Percentiles rank a stretch among this genome's conserved stretches.
These are phyloP conservation scores for Dipodascopsis uninucleata DNA, from an alignment of 805 yeast species.

Conservation along the genomic window DNA sequence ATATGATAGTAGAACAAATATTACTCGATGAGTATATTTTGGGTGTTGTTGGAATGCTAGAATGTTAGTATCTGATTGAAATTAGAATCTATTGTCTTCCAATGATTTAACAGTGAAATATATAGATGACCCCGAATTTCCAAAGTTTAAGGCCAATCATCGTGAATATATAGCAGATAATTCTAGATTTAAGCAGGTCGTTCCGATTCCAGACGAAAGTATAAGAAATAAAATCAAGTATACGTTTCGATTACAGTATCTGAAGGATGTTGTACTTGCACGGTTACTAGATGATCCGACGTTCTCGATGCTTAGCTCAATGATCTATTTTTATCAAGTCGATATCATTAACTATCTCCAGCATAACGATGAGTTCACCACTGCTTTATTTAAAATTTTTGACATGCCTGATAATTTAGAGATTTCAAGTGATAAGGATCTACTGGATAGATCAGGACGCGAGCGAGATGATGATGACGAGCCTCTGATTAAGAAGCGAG, in stretches of 20 bases:
- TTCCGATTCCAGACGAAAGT: slow-evolving; percentile 54
- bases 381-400: slow-evolving; percentile 58
- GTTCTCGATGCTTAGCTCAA: slow-evolving; percentile 58
- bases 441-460: not conserved
- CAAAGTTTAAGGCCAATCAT: slow-evolving; percentile 74
- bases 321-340: slow-evolving; percentile 66
- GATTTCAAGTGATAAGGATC: not conserved
- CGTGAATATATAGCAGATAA: slow-evolving; percentile 59
- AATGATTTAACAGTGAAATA: slow-evolving; percentile 18
- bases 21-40: slow-evolving; percentile 50
- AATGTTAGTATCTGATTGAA: slow-evolving; percentile 40
- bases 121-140: slow-evolving; percentile 74
- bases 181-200: slow-evolving; percentile 63
- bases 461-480: slow-evolving; percentile 5
- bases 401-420: slow-evolving; percentile 28
- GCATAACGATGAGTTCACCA: slow-evolving; percentile 50
- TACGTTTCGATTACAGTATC: slow-evolving; percentile 72
- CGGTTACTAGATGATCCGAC: slow-evolving; percentile 78
- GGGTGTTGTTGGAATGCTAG: slow-evolving; percentile 75
- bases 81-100: not conserved
- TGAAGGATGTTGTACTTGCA: slow-evolving; percentile 83
- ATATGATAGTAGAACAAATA: slow-evolving; percentile 54
- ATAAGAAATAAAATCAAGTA: slow-evolving; percentile 58
- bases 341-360: slow-evolving; percentile 59
- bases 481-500: slow-evolving; percentile 44